phyloP scores from a whole-genome alignment of 2,329 filamentous ascomycete genomes.

The Exophiala spinifera region DNA sequence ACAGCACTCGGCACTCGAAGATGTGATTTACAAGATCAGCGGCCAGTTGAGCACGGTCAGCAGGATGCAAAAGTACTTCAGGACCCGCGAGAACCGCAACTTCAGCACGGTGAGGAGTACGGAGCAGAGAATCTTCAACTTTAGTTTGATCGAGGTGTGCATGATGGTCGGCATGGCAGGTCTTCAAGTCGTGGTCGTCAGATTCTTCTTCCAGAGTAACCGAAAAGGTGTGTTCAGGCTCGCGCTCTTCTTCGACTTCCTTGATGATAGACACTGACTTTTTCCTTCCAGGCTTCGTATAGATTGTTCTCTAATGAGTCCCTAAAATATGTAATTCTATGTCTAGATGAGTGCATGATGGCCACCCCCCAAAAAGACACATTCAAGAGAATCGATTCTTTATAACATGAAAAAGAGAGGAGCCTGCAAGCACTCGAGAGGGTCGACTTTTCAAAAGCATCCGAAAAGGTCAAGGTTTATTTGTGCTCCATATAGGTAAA shows the following conservation, averaged over 20 bases:
- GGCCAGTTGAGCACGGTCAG: conserved; percentile 90
- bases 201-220: conserved; percentile 97
- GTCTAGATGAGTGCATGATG: neutral
- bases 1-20: conserved; percentile 83
- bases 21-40: conserved; percentile 92
- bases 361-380: neutral
- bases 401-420: too few relatives aligned
- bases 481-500: too few relatives aligned
- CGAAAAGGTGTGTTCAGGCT: conserved; percentile 52
- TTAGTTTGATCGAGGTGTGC: conserved; percentile 85
- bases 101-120: conserved; percentile 97
- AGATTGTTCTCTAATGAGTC: neutral
- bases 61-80: conserved; percentile 98
- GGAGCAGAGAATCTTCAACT: conserved; percentile 93
- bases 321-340: neutral
- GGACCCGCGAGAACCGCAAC: conserved; percentile 96
- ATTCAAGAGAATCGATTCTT: neutral
- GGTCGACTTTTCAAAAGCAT: too few relatives aligned
- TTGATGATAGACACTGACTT: neutral
- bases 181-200: conserved; percentile 92
- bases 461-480: too few relatives aligned
- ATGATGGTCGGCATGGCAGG: conserved; percentile 95
- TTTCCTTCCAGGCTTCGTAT: neutral
- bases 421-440: too few relatives aligned
- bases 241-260: neutral